Evolutionary conservation across 208 protist genomes (phyloP), one percentile per base, ranked within the genome.

Genomic region (Herpetomonas samuelpessoai): DNA sequence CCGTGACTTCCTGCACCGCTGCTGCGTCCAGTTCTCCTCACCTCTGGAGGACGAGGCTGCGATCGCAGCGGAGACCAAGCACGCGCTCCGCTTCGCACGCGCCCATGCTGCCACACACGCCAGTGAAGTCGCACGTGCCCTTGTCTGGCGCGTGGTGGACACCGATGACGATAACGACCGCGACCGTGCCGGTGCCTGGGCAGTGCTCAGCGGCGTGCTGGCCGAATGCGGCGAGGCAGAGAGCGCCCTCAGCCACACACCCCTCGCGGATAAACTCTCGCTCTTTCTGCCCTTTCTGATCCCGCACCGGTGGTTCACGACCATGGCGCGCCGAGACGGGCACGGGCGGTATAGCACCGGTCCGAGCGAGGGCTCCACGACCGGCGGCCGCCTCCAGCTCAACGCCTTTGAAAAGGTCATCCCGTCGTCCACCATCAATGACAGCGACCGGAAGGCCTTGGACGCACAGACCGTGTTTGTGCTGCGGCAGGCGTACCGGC

Each of bases 101-200:
- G 63, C 71, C 29, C 88, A 95, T 60, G 85, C 84, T n/a, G 68
- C 63, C 1, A 28, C 44, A 19, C 58, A 88, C 64, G 70, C 84
- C 0, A 57, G 62, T n/a, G 84, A 95, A 52, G 41, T 95, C 16
- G 79, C 88, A 10, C 81, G 78, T 14, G 84, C 88, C 1, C 72
- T 95, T 2, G 72, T 88, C 0, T 95, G 85, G 85, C 84, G 88
- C 27, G 74, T 95, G 4, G 82, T 87, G 24, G 88, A 95, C 67
- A 87, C 83, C 18, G 83, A 85, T 39, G 66, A 79, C 53, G 45
- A 65, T 47, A 25, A 67, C 57, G 65, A 64, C 53, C 57, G 68
- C 4, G 86, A 93, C 64, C 79, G 88, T 10, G 49, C 79, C 14
- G 88, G 88, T 21, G 88, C 88, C 26, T 95, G 88, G 88, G 38